Evolutionary conservation across 202 grass and related monocot genomes (phyloP), one percentile per base, ranked within the genome.

Genomic region (Schoenoplectus triqueter): DNA sequence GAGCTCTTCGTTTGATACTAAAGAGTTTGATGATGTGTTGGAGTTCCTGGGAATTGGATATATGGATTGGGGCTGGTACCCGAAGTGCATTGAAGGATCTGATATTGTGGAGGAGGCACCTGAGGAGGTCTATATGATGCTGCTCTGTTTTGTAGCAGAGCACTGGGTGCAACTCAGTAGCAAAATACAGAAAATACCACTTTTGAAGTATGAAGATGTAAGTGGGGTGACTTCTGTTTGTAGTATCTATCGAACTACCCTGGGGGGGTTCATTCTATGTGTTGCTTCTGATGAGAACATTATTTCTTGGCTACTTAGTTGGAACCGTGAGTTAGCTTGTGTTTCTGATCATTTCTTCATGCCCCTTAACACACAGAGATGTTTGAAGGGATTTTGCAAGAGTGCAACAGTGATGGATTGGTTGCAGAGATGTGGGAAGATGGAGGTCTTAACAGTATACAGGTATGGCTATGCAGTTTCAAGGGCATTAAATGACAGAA

Each of bases 291-390:
- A 88, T 0, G 73, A 67, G 3, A 66, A 50, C 5, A 22, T n/a
- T n/a, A 80, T 87, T 48, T 68, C 81, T 31, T 93, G 94, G 94
- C 78, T 97, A 57, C 86, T 87, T 61, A 80, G 74, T 51, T 93
- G 91, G 91, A 93, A 92, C 51, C 63, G 3, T 4, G 91, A 97
- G 66, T 89, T 97, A 20, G 57, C 76, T 8, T 69, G 41, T 77
- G 39, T 45, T 74, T 87, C 86, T 39, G 63, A 76, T 57, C 55
- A 63, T 6, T 80, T 72, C 41, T 90, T 93, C 77, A 22, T 96
- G 62, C 84, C 84, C 10, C 66, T 15, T 10, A 67, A 7, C 51
- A 93, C 88, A 49, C 91, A 93, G 6, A 56, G 6, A 13, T 70
- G 67, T 86, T 56, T 93, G 0, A 50, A 84, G 1, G 10, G 3